Base-by-base conservation (phyloP, 352 stramenopile species). In the Globisporangium spinosum region DNA sequence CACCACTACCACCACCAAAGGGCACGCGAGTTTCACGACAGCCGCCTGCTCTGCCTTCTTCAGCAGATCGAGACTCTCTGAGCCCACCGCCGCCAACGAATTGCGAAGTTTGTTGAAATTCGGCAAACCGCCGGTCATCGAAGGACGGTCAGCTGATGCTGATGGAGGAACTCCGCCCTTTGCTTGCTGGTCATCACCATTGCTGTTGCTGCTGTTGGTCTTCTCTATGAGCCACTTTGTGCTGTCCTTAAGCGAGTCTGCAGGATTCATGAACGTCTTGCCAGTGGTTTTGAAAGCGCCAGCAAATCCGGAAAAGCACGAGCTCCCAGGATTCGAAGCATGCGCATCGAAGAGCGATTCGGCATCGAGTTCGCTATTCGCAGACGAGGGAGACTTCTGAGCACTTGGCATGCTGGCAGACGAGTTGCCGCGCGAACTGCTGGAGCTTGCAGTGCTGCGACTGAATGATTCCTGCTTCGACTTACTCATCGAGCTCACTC, bases 221-320 rank as follows among this genome's bases (percentile, higher is more conserved):
- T 91, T 94, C 67, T 91, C 90, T 51, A 90, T 80, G 62, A 94
- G 78, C 86, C 86, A 94, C 70, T 89, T 92, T 7, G 73, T 85
- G 38, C 82, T 77, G 49, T 89, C 81, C 63, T 89, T 86, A 34
- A 88, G 64, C n/a, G 78, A 77, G 47, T 71, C 73, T 0, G 77
- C 74, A 15, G 81, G 82, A 62, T 73, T 89, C 63, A 89, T 71
- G 57, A 94, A 76, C 59, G 78, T 89, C 63, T 93, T 95, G 4
- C 85, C 72, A 20, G 83, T 75, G 13, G 73, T 87, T 58, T 93
- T 93, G 15, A 95, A 71, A 0, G 80, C 83, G 7, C 77, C 85
- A 3, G 85, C 55, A 63, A 95, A 89, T 58, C 74, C 86, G 7
- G 82, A 91, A 51, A 93, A 90, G 54, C 91, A 92, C 25, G 79